Conservation (phyloP, 2,329 filamentous ascomycete genomes). For the Hypoxylon sp. region DNA sequence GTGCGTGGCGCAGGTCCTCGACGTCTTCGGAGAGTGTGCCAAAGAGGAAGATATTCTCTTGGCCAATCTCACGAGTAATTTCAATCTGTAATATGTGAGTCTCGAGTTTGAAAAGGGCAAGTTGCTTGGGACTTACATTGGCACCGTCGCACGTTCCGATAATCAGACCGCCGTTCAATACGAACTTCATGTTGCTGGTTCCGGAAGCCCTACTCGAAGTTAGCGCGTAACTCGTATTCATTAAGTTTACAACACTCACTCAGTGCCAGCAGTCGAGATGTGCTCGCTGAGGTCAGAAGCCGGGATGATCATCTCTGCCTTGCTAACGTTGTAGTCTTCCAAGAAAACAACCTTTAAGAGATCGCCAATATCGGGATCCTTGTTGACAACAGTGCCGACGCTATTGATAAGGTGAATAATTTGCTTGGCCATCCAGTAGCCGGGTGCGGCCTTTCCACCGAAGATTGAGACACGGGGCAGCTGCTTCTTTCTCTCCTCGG, state of each 20-base stretch:
- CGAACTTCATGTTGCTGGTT: slow-evolving; percentile 99
- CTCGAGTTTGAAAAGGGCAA: slow-evolving; percentile 9
- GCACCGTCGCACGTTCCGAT: slow-evolving; percentile 98
- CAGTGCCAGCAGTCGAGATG: slow-evolving; percentile 97
- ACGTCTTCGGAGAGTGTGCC: slow-evolving; percentile 96
- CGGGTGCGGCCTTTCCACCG: slow-evolving; percentile 96
- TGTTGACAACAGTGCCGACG: slow-evolving; percentile 91
- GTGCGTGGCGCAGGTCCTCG: slow-evolving; percentile 91
- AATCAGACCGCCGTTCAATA: slow-evolving; percentile 95
- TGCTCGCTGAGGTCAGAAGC: slow-evolving; percentile 98
- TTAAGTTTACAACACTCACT: slow-evolving; percentile 64
- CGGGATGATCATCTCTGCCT: slow-evolving; percentile 95
- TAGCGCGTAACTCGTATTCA: slow-evolving; percentile 32
- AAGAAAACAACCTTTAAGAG: slow-evolving; percentile 97
- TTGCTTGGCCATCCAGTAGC: slow-evolving; percentile 99
- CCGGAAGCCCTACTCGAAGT: slow-evolving; percentile 71
- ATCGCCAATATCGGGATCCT: slow-evolving; percentile 91
- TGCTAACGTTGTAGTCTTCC: slow-evolving; percentile 99
- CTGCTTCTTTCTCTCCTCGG: slow-evolving; percentile 88
- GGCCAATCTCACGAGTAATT: slow-evolving; percentile 96
- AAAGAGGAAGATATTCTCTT: slow-evolving; percentile 98
- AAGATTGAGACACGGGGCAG: slow-evolving; percentile 94
- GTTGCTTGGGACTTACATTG: slow-evolving; percentile 75
- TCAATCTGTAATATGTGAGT: slow-evolving; percentile 74
- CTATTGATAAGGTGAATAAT: slow-evolving; percentile 97